Percentiles rank a stretch among this genome's conserved stretches.
phyloP scores from a whole-genome alignment of 2,329 filamentous ascomycete genomes.

The Monosporascus cannonballus region DNA sequence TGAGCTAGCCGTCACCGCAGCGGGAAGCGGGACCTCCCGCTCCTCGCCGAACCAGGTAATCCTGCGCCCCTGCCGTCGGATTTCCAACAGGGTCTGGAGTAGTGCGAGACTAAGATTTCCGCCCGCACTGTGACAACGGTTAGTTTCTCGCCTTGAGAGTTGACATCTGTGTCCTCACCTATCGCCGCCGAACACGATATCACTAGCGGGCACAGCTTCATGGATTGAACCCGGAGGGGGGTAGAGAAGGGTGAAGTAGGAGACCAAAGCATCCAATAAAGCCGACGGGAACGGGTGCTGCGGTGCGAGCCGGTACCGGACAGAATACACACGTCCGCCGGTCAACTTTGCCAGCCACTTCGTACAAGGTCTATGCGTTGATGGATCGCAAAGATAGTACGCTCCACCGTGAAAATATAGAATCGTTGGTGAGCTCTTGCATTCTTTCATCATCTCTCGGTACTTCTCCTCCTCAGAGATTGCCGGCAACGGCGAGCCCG shows the following conservation, averaged over 20 bases:
- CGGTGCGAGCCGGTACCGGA: slow-evolving; percentile 70
- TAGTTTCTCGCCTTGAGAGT: not conserved
- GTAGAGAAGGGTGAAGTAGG: slow-evolving; percentile 68
- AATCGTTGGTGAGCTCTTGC: slow-evolving; percentile 54
- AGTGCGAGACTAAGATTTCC: slow-evolving; percentile 64
- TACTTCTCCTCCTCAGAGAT: slow-evolving; percentile 62
- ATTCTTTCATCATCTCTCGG: slow-evolving; percentile 60
- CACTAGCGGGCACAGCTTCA: slow-evolving; percentile 52
- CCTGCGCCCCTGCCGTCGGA: slow-evolving; percentile 39
- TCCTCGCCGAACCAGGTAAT: slow-evolving; percentile 56
- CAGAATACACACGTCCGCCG: slow-evolving; percentile 62
- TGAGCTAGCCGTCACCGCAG: slow-evolving; percentile 54
- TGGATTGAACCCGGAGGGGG: slow-evolving; percentile 65
- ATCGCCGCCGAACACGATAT: slow-evolving; percentile 70
- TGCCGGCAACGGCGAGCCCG: slow-evolving; percentile 43
- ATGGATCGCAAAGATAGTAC: slow-evolving; percentile 66
- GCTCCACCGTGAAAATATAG: slow-evolving; percentile 75
- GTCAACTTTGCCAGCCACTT: slow-evolving; percentile 60
- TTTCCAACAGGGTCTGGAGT: slow-evolving; percentile 61
- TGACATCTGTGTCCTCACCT: slow-evolving; percentile 33
- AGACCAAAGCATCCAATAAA: slow-evolving; percentile 64
- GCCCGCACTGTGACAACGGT: slow-evolving; percentile 50
- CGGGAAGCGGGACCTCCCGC: slow-evolving; percentile 59
- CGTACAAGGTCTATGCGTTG: slow-evolving; percentile 53
- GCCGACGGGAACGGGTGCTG: slow-evolving; percentile 70